These are phyloP conservation scores for Ascochyta fabae DNA, from an alignment of 2,329 filamentous ascomycete species.

Conservation along the genomic window DNA sequence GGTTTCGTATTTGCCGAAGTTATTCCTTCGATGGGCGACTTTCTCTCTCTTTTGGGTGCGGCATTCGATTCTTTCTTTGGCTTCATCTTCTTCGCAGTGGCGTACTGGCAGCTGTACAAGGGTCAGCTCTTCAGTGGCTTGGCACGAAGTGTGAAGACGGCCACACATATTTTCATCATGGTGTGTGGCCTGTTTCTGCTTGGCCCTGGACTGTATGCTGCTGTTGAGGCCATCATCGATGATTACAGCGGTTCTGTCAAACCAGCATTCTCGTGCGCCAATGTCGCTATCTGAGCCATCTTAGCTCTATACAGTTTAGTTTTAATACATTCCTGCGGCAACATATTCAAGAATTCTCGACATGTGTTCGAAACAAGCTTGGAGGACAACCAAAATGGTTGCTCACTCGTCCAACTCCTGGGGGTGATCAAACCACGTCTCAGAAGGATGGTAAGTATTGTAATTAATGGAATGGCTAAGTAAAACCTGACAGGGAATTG, in stretches of 20 bases:
- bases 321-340: too few species aligned
- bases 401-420: too few species aligned
- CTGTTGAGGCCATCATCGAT: constrained; percentile 59
- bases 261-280: constrained; percentile 59
- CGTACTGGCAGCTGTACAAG: constrained; percentile 75
- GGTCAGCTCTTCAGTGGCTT: constrained; percentile 61
- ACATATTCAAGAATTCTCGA: too few species aligned
- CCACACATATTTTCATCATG: constrained; percentile 57
- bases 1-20: constrained; percentile 91
- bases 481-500: too few species aligned
- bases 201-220: constrained; percentile 60
- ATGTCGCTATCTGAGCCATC: constrained; percentile 52
- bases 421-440: too few species aligned
- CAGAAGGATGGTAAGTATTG: too few species aligned
- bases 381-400: too few species aligned
- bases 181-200: constrained; percentile 56
- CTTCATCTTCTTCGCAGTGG: constrained; percentile 91
- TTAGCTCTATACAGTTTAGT: neutral
- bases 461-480: too few species aligned
- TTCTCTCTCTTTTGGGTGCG: constrained; percentile 73
- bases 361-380: too few species aligned
- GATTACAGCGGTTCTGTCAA: constrained; percentile 55
- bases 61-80: constrained; percentile 91
- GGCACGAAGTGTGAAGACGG: constrained; percentile 50
- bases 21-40: constrained; percentile 87